phyloP scores from a whole-genome alignment of 1,139 yeast genomes.

The Hansenula anomala region DNA sequence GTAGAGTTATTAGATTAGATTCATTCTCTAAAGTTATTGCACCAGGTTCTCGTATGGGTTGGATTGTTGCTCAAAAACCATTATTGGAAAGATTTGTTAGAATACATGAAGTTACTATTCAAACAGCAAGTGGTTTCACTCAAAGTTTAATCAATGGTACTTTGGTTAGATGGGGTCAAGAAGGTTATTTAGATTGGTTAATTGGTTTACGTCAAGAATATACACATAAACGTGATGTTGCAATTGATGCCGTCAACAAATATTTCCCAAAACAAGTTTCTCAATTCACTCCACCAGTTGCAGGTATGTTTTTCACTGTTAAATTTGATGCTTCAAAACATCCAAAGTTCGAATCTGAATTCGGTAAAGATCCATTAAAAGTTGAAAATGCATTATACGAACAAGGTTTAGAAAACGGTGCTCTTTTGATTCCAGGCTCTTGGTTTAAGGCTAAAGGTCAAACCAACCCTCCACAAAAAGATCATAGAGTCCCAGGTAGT shows the following conservation, averaged over 20 bases:
- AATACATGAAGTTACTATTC: slow-evolving; percentile 75
- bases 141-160: slow-evolving; percentile 61
- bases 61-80: slow-evolving; percentile 71
- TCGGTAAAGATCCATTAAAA: slow-evolving; percentile 45
- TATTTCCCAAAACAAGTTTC: slow-evolving; percentile 55
- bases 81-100: slow-evolving; percentile 67
- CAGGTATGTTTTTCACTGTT: slow-evolving; percentile 92
- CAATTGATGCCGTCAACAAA: slow-evolving; percentile 61
- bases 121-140: slow-evolving; percentile 76
- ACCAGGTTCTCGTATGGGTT: slow-evolving; percentile 85
- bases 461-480: slow-evolving; percentile 39
- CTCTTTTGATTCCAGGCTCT: slow-evolving; percentile 82
- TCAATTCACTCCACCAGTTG: slow-evolving; percentile 67
- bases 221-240: slow-evolving; percentile 70
- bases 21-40: slow-evolving; percentile 87
- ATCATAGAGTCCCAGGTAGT: slow-evolving; percentile 28
- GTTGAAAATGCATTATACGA: slow-evolving; percentile 67
- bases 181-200: slow-evolving; percentile 79
- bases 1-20: slow-evolving; percentile 83
- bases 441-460: slow-evolving; percentile 61
- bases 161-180: slow-evolving; percentile 67
- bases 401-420: slow-evolving; percentile 57
- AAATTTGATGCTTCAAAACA: slow-evolving; percentile 73
- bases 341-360: slow-evolving; percentile 58
- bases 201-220: slow-evolving; percentile 75